Base-by-base conservation (phyloP, 2,329 filamentous ascomycete genomes). In the Ophiostoma australiae region DNA sequence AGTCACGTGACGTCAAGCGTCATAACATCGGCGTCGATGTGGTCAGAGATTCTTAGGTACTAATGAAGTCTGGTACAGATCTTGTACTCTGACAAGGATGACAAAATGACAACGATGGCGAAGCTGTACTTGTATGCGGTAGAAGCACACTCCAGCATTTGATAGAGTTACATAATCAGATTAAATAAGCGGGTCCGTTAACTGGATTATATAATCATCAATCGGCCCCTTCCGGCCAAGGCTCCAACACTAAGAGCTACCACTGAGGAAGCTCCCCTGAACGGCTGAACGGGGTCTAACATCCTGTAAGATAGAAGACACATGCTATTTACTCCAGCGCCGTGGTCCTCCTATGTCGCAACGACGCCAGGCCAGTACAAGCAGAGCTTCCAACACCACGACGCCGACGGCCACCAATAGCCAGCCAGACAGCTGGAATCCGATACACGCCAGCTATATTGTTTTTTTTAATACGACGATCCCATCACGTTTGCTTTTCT, bases 181-280 rank as follows among this genome's bases (percentile, higher is more conserved):
- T 63, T 7, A 33, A 33, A 33, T 20, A 31, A 61, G 13, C 27
- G 58, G 58, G 15, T 27, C 63, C 4, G 2, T 66, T 3, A 39
- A 27, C 8, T 20, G 10, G 33, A 66, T 66, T 66, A 66, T 20
- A 66, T 66, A 66, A 66, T 39, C 63, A 5, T 7, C 6, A 39
- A 23, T 23, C 63, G 63, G 33, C 61, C 61, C 61, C 61, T 35
- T 65, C 61, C 61, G 61, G 61, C 17, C 61, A n/a, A 39, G 58
- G 61, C 61, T 65, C 7, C 7, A 27, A 35, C 31, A 20, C 4
- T 27, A 27, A 33, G 33, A 65, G 61, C 35, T 66, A 39, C 35
- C 63, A 39, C 35, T 20, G 20, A 23, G 33, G 35, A 35, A 70
- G 70, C 70, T 70, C 69, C 66, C 27, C 67, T 66, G 63, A 66